Percentiles rank a stretch among this genome's conserved stretches.
Conservation (phyloP, 179 eudicot species). For the Pouteria campechiana region DNA sequence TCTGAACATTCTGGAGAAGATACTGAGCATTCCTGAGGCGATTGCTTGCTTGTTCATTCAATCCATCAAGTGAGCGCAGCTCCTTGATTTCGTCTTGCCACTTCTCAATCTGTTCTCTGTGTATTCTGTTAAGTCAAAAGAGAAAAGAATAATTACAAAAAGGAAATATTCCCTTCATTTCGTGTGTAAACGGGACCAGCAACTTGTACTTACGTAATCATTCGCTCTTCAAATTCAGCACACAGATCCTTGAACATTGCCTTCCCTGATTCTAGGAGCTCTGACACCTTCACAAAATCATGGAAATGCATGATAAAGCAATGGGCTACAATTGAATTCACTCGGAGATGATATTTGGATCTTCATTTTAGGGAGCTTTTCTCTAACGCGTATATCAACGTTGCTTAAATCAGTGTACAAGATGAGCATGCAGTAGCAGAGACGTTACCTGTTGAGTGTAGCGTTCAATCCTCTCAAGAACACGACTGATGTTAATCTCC, state of each 20-base stretch:
- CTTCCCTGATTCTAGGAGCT: slow-evolving; percentile 80
- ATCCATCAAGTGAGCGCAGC: slow-evolving; percentile 63
- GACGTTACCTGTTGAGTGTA: slow-evolving; percentile 58
- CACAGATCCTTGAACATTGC: slow-evolving; percentile 50
- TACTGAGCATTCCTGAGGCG: slow-evolving; percentile 57
- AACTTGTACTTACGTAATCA: slow-evolving; percentile 66
- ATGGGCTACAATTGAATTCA: not conserved
- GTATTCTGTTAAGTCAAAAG: slow-evolving; percentile 62
- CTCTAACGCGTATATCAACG: too few relatives aligned
- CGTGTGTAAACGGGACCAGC: too few relatives aligned
- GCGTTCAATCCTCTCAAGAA: slow-evolving; percentile 64
- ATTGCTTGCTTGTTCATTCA: slow-evolving; percentile 55
- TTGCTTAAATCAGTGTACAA: too few relatives aligned
- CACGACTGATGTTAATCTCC: slow-evolving; percentile 50
- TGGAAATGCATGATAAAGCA: not conserved
- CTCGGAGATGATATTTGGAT: not conserved
- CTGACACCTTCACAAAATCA: slow-evolving; percentile 52
- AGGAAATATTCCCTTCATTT: too few relatives aligned
- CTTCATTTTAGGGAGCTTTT: too few relatives aligned
- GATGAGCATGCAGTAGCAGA: slow-evolving; percentile 1
- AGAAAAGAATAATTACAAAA: too few relatives aligned
- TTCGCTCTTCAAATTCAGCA: slow-evolving; percentile 67
- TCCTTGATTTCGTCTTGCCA: slow-evolving; percentile 86
- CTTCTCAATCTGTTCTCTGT: slow-evolving; percentile 82
- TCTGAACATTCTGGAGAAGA: slow-evolving; percentile 55